phyloP scores from a whole-genome alignment of 106 monocot genomes.

The Iris macrosiphon region DNA sequence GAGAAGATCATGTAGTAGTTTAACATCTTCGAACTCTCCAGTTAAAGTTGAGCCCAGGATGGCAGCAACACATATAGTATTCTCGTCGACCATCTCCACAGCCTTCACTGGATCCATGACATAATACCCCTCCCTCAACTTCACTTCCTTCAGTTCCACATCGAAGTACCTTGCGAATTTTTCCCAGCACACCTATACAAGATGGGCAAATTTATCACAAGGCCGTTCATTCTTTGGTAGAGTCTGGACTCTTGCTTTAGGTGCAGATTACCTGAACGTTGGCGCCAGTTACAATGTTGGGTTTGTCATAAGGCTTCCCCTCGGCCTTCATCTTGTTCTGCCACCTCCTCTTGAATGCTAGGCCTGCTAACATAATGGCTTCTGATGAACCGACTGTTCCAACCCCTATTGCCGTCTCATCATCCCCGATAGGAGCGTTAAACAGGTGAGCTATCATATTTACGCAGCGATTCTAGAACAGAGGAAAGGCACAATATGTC shows the following conservation, averaged over 20 bases:
- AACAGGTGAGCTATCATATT: constrained; percentile 59
- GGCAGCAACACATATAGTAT: constrained; percentile 66
- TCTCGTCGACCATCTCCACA: constrained; percentile 74
- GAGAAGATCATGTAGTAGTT: constrained; percentile 58
- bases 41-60: constrained; percentile 74
- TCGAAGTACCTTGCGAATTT: constrained; percentile 90
- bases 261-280: constrained; percentile 44
- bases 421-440: constrained; percentile 23
- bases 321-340: constrained; percentile 41
- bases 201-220: too few relatives aligned
- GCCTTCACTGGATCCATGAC: constrained; percentile 72
- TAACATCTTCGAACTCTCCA: constrained; percentile 81
- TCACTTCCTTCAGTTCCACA: constrained; percentile 79
- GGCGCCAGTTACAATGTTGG: constrained; percentile 31
- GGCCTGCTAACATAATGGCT: constrained; percentile 36
- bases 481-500: too few relatives aligned
- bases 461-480: constrained; percentile 52
- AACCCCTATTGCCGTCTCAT: constrained; percentile 39
- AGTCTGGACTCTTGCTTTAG: too few relatives aligned
- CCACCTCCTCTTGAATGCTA: constrained; percentile 46
- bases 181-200: constrained; percentile 78
- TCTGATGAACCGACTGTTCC: constrained; percentile 61
- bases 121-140: constrained; percentile 53
- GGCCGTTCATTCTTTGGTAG: too few relatives aligned
- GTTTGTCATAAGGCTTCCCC: constrained; percentile 30